phyloP scores from a whole-genome alignment of 345 rosid genomes.

The Arabidopsis arenosa region DNA sequence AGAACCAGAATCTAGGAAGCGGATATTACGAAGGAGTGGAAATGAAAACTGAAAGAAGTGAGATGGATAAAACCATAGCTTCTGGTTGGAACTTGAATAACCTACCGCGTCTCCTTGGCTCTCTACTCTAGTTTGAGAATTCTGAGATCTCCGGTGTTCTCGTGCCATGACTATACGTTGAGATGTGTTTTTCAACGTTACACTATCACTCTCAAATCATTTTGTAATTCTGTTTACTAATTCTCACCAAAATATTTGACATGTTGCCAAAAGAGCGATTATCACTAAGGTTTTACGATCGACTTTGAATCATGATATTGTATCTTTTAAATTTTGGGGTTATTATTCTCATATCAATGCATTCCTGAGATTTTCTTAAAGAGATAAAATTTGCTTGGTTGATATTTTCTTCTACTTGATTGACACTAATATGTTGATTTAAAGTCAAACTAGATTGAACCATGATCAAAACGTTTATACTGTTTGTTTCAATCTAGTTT shows the following conservation, averaged over 20 bases:
- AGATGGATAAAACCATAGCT: slow-evolving; percentile 52
- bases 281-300: no score
- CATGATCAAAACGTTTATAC: no score
- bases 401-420: no score
- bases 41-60: slow-evolving; percentile 38
- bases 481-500: no score
- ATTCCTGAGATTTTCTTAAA: no score
- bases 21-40: slow-evolving; percentile 69
- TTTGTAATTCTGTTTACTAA: not conserved
- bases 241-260: slow-evolving; percentile 1
- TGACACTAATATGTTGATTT: no score
- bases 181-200: slow-evolving; percentile 93
- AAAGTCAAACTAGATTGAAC: no score
- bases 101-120: slow-evolving; percentile 79
- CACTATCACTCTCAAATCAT: not conserved
- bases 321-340: no score
- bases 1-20: slow-evolving; percentile 85
- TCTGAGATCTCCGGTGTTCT: slow-evolving; percentile 86
- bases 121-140: slow-evolving; percentile 76
- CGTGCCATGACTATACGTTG: slow-evolving; percentile 91
- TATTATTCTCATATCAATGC: no score
- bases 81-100: slow-evolving; percentile 94
- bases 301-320: no score
- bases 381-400: no score
- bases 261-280: not conserved